Base-by-base conservation (phyloP, 177 flowering plant species). In the Vitis hybrid region DNA sequence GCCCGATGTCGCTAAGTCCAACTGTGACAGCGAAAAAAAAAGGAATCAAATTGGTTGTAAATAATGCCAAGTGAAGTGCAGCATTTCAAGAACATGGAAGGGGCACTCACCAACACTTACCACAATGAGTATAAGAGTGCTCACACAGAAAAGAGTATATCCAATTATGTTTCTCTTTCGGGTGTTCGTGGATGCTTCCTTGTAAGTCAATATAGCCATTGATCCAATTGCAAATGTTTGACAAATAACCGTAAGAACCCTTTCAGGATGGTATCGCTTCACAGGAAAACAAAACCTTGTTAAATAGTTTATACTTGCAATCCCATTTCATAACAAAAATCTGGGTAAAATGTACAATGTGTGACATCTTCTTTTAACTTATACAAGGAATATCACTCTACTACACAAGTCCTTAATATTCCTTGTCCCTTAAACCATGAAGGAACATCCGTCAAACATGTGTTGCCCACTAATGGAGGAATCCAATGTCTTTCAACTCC, bases 231-330 rank as follows among this genome's bases (percentile, higher is more conserved):
- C 88, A 76, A 87, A 87, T 9, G 88, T 84, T 76, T 87, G 90
- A 73, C 83, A 87, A 6, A 87, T 84, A 1, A 87, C 80, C 11
- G 90, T 77, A 62, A 87, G 84, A 12, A 87, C 87, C 74, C 90
- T 74, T n/a, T 84, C n/a, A 33, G 87, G 83, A 74, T 87, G 88
- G 67, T 87, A 83, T 3, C 13, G 14, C 90, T 87, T 66, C 80
- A 74, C 11, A 62, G 13, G n/a, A 57, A 65, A 65, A 44, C 3
- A 52, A 56, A 19, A 20, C 8, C 24, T 24, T 7, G 38, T 69
- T 19, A 65, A n/a, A 24, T 24, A 24, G 28, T 0, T 24, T 24
- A 24, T 24, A 24, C 28, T 56, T 17, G n/a, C 5, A 13, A 55
- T 4, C 11, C 28, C 28, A 24, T 24, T 24, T 24, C 28, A 24